Percentiles rank a stretch among this genome's conserved stretches.
Conservation (phyloP, 2,329 filamentous ascomycete genomes). For the Colletotrichum godetiae region DNA sequence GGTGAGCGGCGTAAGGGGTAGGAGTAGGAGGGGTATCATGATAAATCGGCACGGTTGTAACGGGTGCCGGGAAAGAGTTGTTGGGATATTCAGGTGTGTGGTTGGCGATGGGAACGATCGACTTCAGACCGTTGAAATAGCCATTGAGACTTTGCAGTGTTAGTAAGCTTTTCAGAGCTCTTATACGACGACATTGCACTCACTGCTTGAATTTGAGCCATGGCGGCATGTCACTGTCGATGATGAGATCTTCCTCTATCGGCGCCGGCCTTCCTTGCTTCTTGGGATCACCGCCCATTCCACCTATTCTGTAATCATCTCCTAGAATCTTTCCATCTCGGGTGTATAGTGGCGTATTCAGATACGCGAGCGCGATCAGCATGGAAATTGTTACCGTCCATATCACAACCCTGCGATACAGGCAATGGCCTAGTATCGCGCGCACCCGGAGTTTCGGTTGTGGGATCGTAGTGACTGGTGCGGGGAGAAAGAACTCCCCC, state of each 20-base stretch:
- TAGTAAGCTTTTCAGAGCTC: conserved; percentile 14
- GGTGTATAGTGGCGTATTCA: conserved; percentile 44
- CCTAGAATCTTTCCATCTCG: conserved; percentile 38
- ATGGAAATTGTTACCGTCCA: conserved; percentile 58
- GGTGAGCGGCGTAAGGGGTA: conserved; percentile 66
- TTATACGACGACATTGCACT: conserved; percentile 38
- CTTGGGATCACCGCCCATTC: conserved; percentile 24
- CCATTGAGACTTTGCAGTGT: conserved; percentile 72
- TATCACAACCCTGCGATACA: conserved; percentile 63
- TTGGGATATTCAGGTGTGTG: conserved; percentile 82
- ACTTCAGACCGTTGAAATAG: conserved; percentile 83
- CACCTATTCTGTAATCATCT: conserved; percentile 34
- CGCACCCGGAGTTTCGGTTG: conserved; percentile 53
- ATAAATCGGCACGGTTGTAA: conserved; percentile 47
- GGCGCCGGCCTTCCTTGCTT: conserved; percentile 43
- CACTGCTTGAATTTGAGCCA: conserved; percentile 57
- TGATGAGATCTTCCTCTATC: conserved; percentile 50
- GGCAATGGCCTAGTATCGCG: conserved; percentile 60
- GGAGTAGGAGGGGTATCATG: conserved; percentile 51
- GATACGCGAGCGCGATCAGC: conserved; percentile 54
- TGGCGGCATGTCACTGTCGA: conserved; percentile 44
- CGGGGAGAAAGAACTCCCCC: conserved; percentile 33
- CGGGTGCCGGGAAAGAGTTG: conserved; percentile 45
- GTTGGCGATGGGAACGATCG: conserved; percentile 70
- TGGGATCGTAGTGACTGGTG: conserved; percentile 32